Evolutionary conservation across 495 filamentous ascomycete species (phyloP), one percentile per base, ranked within the genome.

Genomic region (Penicillium tannophilum): DNA sequence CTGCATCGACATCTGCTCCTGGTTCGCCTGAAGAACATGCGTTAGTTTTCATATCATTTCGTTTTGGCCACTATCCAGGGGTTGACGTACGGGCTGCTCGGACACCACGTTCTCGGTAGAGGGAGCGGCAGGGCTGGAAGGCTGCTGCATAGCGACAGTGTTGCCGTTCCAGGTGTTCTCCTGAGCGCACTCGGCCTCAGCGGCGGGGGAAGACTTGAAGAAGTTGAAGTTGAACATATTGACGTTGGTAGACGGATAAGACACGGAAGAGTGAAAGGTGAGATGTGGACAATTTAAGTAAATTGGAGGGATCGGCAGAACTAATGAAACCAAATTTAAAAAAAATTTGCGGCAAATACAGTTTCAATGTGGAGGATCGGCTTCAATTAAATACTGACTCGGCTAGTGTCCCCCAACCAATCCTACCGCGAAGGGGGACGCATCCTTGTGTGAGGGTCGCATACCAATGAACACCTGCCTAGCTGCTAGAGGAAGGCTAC

Each of bases 1-100:
- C 53, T 68, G 63, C 76, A 77, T 76, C 53, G 67, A 63, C 76
- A 77, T 76, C 17, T 68, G 56, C 59, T 79, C 75, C 45, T 75
- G 68, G 58, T 55, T 52, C 33, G 66, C 9, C 75, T 79, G 12
- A 49, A n/a, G 23, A 31, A 9, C 16, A 35, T 7, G 17, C 19
- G 10, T 63, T 60, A 63, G 42, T 63, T 49, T 49, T 54, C n/a
- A 12, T n/a, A 24, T 57, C n/a, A 1, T n/a, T 9, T 14, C 12
- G 4, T 35, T 51, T 31, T 35, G 36, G 39, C 52, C 12, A 4
- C 6, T 11, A 17, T 12, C 16, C 20, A 9, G 8, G 2, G 35
- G 30, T 26, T 11, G 45, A 60, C 69, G 28, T 69, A 76, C 75
- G 11, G 74, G 75, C 64, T 78, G 74, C 59, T 76, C 67, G n/a